phyloP scores from a whole-genome alignment of 2,329 filamentous ascomycete species.

The Eutypella sp. region DNA sequence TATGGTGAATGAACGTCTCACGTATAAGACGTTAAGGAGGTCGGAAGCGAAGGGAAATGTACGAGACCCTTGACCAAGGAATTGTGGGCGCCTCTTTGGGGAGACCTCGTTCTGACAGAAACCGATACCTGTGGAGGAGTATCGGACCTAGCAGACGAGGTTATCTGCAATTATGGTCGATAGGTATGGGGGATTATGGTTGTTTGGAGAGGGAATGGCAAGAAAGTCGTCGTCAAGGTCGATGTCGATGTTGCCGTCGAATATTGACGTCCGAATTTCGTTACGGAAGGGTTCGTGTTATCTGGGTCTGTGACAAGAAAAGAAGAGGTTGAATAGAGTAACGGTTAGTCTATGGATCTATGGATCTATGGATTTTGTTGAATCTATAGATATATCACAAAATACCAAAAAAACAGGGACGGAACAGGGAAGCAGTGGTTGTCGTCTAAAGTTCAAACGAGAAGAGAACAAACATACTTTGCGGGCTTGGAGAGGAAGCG shows the following conservation, averaged over 20 bases:
- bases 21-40: slow-evolving; percentile 83
- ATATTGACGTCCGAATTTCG: no score
- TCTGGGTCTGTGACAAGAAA: slow-evolving; percentile 49
- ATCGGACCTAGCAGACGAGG: slow-evolving; percentile 81
- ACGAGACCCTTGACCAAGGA: slow-evolving; percentile 78
- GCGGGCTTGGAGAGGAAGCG: slow-evolving; percentile 92
- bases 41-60: slow-evolving; percentile 75
- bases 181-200: not conserved
- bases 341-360: slow-evolving; percentile 8
- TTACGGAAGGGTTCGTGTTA: slow-evolving; percentile 44
- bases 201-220: not conserved
- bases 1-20: slow-evolving; percentile 53
- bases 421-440: no score
- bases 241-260: slow-evolving; percentile 4
- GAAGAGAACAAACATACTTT: slow-evolving; percentile 71
- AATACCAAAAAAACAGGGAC: no score
- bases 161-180: slow-evolving; percentile 44
- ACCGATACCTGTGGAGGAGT: slow-evolving; percentile 78
- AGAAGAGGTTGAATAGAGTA: slow-evolving; percentile 1
- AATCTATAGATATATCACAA: no score
- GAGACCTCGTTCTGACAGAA: slow-evolving; percentile 62
- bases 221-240: slow-evolving; percentile 6
- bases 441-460: no score
- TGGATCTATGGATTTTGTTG: no score
- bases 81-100: slow-evolving; percentile 67